A percentile compares a stretch with the other conserved stretches of the same genome.
Evolutionary conservation across 495 filamentous ascomycete genomes (phyloP).

Genomic region (Xylaria sp.): DNA sequence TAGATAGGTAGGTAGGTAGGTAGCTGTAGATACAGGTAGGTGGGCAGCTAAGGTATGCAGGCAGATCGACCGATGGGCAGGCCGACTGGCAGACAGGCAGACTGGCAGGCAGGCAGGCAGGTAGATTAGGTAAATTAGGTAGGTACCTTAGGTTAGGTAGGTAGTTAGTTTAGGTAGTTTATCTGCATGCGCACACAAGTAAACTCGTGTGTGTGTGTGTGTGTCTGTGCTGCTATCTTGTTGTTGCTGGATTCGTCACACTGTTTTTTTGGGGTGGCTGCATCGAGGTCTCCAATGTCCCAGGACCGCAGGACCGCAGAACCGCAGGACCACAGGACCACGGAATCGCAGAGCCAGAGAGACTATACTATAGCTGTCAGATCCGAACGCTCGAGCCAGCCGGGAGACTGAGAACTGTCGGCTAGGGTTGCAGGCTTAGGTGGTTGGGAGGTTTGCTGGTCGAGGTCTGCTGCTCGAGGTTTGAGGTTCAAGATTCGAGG

Average conservation of each 20-base stretch:
- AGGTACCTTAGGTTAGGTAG: too few relatives aligned
- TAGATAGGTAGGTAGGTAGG: not conserved
- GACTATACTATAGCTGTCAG: not conserved
- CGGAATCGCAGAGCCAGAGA: too few relatives aligned
- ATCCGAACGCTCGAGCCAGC: constrained; percentile 17
- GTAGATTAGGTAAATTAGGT: too few relatives aligned
- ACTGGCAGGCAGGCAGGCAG: not conserved
- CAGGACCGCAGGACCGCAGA: not conserved
- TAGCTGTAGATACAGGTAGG: too few relatives aligned
- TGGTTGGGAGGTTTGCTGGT: too few relatives aligned
- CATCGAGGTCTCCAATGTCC: constrained; percentile 10
- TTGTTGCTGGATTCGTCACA: not conserved
- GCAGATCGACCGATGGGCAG: not conserved
- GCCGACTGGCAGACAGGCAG: not conserved
- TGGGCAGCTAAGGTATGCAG: too few relatives aligned
- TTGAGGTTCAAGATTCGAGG: too few relatives aligned
- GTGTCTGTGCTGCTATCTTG: not conserved
- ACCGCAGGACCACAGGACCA: not conserved
- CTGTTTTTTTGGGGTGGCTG: not conserved
- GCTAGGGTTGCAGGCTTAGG: too few relatives aligned
- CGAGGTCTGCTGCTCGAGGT: not conserved
- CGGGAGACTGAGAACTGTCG: not conserved
- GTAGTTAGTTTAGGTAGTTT: not conserved
- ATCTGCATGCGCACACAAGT: constrained; percentile 4
- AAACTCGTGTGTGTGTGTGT: not conserved